Evolutionary conservation across 2,329 filamentous ascomycete genomes (phyloP), one percentile per base, ranked within the genome.

Genomic region (Alternaria hordeiaustralica): DNA sequence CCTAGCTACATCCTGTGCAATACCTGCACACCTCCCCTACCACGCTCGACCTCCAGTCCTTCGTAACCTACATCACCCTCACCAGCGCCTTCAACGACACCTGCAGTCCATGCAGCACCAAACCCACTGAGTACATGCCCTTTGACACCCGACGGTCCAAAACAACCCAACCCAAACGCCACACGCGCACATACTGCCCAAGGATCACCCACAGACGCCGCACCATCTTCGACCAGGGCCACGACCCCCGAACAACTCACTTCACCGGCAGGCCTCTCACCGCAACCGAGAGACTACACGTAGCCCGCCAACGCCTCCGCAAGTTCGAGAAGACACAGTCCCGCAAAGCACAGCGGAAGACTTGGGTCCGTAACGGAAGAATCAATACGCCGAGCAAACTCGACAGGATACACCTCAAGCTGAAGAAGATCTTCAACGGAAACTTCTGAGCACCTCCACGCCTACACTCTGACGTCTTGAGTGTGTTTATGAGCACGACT

Each of bases 231-330:
- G 46, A 43, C 43, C 28, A 45, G 25, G 55, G 55, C 1, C 47
- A 47, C 28, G 41, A 56, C 36, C 26, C 45, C 21, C 50, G 28
- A 30, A 45, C 45, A 26, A 45, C 55, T 13, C 45, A 36, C 5
- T 49, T 45, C 45, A 36, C 57, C n/a, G 36, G 50, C n/a, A 11
- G 41, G 12, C 50, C 63, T 43, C 59, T 58, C 25, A 63, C 58
- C 12, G 8, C 28, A 0, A 50, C 30, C 28, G 58, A 66, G 54
- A 58, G 61, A 53, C 57, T 62, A 8, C 56, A 50, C 44, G 30
- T 64, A 26, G 64, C 61, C 11, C 56, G 59, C 13, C 41, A 49
- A n/a, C 64, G 64, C 5, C 46, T 64, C 8, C 55, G 20, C n/a
- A 64, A 55, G 55, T 55, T 66, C 13, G 61, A 66, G 7, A 53